Evolutionary conservation across 1,284 basidiomycete species (phyloP).

Genomic region (Exobasidium rhododendri): DNA sequence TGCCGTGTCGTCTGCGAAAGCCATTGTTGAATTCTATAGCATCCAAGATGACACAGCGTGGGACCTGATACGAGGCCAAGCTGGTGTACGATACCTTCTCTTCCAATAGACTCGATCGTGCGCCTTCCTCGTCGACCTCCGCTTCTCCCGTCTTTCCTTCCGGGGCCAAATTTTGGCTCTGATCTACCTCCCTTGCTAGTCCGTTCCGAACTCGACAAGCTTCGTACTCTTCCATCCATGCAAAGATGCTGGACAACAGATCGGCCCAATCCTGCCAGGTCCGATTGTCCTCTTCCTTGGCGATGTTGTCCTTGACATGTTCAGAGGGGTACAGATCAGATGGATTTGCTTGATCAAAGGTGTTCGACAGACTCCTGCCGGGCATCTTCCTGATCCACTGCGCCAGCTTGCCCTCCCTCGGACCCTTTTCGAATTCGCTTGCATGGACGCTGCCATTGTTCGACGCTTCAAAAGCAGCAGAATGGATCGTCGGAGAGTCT

Average conservation of each 20-base stretch:
- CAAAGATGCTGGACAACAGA: constrained; percentile 37
- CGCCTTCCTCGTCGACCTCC: neutral
- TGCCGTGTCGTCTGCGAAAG: constrained; percentile 38
- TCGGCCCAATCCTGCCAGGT: constrained; percentile 46
- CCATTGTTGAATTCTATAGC: constrained; percentile 29
- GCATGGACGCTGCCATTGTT: neutral
- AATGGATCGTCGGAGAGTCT: neutral
- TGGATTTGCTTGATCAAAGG: neutral
- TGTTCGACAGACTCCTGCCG: neutral
- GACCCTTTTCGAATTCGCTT: neutral
- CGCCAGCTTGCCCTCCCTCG: constrained; percentile 4
- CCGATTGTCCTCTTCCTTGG: constrained; percentile 8
- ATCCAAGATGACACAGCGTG: constrained; percentile 37
- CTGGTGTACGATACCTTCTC: constrained; percentile 7
- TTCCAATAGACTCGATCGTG: neutral
- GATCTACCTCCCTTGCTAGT: constrained; percentile 39
- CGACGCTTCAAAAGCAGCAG: neutral
- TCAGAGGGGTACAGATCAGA: neutral
- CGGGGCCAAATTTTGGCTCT: too few relatives aligned
- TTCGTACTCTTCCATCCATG: constrained; percentile 50
- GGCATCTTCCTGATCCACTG: constrained; percentile 1
- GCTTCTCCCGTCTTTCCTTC: neutral
- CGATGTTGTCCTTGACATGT: too few relatives aligned
- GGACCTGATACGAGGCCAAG: constrained; percentile 19
- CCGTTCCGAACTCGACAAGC: constrained; percentile 32